Base-by-base conservation (phyloP, 2,329 filamentous ascomycete genomes). In the Metarhizium rileyi region DNA sequence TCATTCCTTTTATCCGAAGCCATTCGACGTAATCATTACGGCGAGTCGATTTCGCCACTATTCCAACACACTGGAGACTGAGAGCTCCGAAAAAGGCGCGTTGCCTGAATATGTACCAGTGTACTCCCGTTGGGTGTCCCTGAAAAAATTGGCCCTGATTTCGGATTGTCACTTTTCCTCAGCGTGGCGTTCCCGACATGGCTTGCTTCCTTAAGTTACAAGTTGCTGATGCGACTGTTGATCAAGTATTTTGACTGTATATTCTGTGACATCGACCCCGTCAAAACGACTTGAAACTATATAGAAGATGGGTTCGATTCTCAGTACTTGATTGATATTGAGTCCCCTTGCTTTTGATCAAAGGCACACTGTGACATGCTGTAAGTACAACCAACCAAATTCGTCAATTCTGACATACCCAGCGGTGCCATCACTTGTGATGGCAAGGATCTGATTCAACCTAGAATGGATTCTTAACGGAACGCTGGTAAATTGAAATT, bases 1-100 rank as follows among this genome's bases (percentile, higher is more conserved):
- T 94, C 90, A 25, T 87, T 84, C 63, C 74, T 98, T 47, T 74
- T 98, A 38, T 81, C 90, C 4, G 93, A 98, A 69, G 90, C 90
- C 46, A 97, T 98, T 59, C 81, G 93, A 60, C 83, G 93, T 61
- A 97, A 97, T 65, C 91, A 98, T 67, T 93, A 97, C 63, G 93
- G 93, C 67, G 91, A 96, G 72, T 84, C 85, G 55, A 86, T 88
- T 61, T 80, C 76, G 54, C 74, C 73, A 30, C 63, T 87, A 53
- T 89, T 87, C 67, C 83, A 86, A 63, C 81, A 84, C 57, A 78
- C 79, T 56, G 68, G 69, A 53, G 76, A 84, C 64, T 80, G 70
- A 67, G 55, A 48, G 30, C 30, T 33, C 25, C 36, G 3, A 22
- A 18, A n/a, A 4, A 10, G 27, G 20, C 28, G 23, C 20, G 43